Evolutionary conservation across 345 rosid species (phyloP).

Genomic region (Ailanthus altissimus): DNA sequence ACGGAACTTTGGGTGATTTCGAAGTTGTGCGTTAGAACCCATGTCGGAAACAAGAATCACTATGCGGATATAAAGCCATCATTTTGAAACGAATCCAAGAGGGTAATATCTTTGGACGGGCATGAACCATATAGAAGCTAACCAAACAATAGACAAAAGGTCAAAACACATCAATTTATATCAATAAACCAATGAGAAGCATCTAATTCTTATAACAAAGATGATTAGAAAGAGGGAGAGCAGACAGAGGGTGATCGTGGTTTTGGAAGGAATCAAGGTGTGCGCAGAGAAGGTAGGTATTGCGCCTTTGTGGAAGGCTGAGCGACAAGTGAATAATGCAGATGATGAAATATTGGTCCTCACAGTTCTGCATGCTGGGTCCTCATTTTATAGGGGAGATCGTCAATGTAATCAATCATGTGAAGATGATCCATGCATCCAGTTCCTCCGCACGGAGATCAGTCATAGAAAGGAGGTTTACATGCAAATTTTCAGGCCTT

Average conservation of each 20-base stretch:
- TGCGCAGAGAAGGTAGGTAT: slow-evolving; percentile 19
- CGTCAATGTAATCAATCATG: slow-evolving; percentile 14
- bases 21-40: not conserved
- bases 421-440: slow-evolving; percentile 16
- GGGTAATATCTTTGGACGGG: not conserved
- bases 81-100: not conserved
- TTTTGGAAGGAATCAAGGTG: slow-evolving; percentile 36
- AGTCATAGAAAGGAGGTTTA: slow-evolving; percentile 27
- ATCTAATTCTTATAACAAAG: not conserved
- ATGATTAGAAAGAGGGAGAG: slow-evolving; percentile 30
- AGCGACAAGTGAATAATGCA: slow-evolving; percentile 16
- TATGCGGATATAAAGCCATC: not conserved
- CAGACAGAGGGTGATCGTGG: slow-evolving; percentile 30
- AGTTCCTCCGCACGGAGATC: slow-evolving; percentile 33
- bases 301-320: slow-evolving; percentile 27
- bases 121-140: not conserved
- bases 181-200: not conserved
- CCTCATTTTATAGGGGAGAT: not conserved
- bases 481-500: slow-evolving; percentile 31
- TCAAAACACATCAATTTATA: not conserved
- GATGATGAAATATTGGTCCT: slow-evolving; percentile 45
- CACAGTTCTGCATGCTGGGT: slow-evolving; percentile 28
- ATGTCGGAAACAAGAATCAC: slow-evolving; percentile 3
- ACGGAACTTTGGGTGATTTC: not conserved
- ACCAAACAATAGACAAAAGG: not conserved